Base-by-base conservation (phyloP, 148 eudicot genomes). In the Nyssa sinensis region DNA sequence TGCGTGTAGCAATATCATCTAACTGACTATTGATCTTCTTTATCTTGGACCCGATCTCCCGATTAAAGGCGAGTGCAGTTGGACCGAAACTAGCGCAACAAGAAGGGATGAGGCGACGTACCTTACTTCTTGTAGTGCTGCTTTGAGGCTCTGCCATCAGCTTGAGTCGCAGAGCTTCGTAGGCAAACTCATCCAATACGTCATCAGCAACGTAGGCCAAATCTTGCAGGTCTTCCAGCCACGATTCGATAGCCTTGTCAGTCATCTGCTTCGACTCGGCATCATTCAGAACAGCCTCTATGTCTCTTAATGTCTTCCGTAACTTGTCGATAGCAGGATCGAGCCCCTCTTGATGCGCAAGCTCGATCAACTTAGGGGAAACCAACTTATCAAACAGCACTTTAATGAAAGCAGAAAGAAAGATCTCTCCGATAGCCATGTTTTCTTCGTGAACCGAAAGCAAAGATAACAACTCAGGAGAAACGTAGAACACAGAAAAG, bases 201-300 rank as follows among this genome's bases (percentile, higher is more conserved):
- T 75, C 76, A 63, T 82, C 79, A 5, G 75, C 44, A 62, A 78
- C 85, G 49, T 78, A 82, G 19, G 62, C 6, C 28, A 73, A 33
- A 10, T 82, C 66, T n/a, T 71, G 61, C 64, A 82, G 66, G 0
- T 78, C 77, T 2, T 75, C 73, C 2, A 82, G 74, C 79, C 81
- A 82, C 23, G 7, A 1, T n/a, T 66, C 66, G 13, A 73, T 70
- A 21, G 34, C 32, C 6, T 5, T 19, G 8, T 74, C 33, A 1
- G 10, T 53, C 0, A 31, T 25, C 51, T 71, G 67, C 64, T 55
- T 71, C 47, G 35, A 57, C 49, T 78, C 81, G 3, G 81, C 85
- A 55, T 82, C 67, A 14, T 4, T 25, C 35, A 81, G 19, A 67
- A 81, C 62, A 0, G 10, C 14, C 4, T 62, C 6, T 0, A 81